A percentile compares a stretch with the other conserved stretches of the same genome.
phyloP scores from a whole-genome alignment of 2,329 filamentous ascomycete genomes.

The Didymella keratinophila region DNA sequence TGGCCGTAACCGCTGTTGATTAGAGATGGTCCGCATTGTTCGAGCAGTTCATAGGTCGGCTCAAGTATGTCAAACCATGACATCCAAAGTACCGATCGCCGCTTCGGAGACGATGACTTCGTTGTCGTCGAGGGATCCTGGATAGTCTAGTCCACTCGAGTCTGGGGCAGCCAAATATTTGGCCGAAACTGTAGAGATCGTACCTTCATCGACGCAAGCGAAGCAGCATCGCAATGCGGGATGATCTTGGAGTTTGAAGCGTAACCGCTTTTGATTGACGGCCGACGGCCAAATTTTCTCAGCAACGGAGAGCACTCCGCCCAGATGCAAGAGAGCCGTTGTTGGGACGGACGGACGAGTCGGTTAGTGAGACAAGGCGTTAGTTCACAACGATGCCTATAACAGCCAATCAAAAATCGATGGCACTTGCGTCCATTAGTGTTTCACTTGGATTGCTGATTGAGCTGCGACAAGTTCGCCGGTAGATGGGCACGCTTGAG shows the following conservation, averaged over 20 bases:
- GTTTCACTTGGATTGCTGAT: constrained; percentile 9
- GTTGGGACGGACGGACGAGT: constrained; percentile 12
- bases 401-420: constrained; percentile 5
- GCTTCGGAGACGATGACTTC: not conserved
- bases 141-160: not conserved
- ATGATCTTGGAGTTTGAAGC: constrained; percentile 1
- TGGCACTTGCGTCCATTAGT: not conserved
- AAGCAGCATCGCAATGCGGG: not conserved
- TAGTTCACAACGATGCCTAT: not conserved
- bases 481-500: not conserved
- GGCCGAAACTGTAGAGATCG: not conserved
- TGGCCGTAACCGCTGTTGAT: not conserved
- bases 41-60: too few relatives aligned
- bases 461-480: constrained; percentile 2
- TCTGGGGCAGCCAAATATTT: not conserved
- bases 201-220: constrained; percentile 2
- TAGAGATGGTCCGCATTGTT: not conserved
- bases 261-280: constrained; percentile 6
- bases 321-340: constrained; percentile 12
- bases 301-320: constrained; percentile 8
- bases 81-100: not conserved
- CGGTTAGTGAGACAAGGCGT: constrained; percentile 10
- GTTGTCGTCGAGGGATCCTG: constrained; percentile 6
- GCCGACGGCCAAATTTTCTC: not conserved
- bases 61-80: not conserved